Evolutionary conservation across 1,139 yeast genomes (phyloP).

Genomic region (Lodderomyces metapsilosis): DNA sequence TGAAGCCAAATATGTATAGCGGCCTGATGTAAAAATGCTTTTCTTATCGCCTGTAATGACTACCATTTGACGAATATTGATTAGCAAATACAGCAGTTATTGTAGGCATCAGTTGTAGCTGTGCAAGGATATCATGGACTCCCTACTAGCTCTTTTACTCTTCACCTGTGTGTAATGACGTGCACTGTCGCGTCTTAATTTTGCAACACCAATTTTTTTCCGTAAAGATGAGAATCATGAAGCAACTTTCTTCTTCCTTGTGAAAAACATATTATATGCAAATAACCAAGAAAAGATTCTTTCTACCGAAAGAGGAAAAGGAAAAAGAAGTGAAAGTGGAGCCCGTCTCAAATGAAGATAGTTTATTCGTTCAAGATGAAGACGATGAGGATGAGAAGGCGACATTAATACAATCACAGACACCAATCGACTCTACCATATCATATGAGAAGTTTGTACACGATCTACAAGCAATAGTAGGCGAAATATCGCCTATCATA

Average conservation of each 20-base stretch:
- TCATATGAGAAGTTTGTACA: slow-evolving; percentile 19
- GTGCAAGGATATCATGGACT: too few species aligned
- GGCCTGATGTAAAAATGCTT: too few species aligned
- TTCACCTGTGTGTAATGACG: too few species aligned
- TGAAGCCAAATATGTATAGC: too few species aligned
- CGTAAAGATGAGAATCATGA: too few species aligned
- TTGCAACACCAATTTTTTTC: not conserved
- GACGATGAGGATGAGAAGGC: slow-evolving; percentile 13
- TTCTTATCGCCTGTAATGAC: too few species aligned
- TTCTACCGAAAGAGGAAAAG: slow-evolving; percentile 11
- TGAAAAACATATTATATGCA: slow-evolving; percentile 7
- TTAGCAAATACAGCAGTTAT: too few species aligned
- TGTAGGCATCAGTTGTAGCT: too few species aligned
- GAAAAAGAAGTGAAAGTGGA: slow-evolving; percentile 10
- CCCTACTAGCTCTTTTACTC: too few species aligned
- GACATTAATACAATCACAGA: not conserved
- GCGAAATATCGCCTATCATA: slow-evolving; percentile 19
- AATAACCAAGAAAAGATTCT: slow-evolving; percentile 13
- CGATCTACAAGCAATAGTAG: slow-evolving; percentile 21
- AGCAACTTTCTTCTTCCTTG: not conserved
- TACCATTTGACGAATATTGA: too few species aligned
- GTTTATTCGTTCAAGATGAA: slow-evolving; percentile 20
- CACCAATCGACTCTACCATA: slow-evolving; percentile 1
- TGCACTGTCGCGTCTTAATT: not conserved
- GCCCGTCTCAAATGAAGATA: not conserved